Base-by-base conservation (phyloP, 2,329 filamentous ascomycete genomes). In the Ceratocystis papillata region DNA sequence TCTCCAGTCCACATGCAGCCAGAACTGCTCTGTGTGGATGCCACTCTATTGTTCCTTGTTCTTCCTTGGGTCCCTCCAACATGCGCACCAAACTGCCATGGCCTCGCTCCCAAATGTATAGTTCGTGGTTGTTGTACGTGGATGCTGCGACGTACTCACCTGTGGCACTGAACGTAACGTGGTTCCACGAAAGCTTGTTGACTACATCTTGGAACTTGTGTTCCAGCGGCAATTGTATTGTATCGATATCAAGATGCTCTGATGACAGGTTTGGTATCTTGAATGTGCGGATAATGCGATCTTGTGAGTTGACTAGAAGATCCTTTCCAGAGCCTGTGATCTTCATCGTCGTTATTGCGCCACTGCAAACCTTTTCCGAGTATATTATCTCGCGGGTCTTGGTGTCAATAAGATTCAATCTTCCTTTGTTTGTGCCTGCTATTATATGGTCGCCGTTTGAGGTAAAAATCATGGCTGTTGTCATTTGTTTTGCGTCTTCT, bases 171-270 rank as follows among this genome's bases (percentile, higher is more conserved):
- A 99, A 97, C 0, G 92, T 91, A 67, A 96, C 92, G 73, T 96
- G 91, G 73, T 97, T 99, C 94, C 94, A 99, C 5, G 89, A 91
- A 12, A 97, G 78, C 57, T 89, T 86, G 73, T 99, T 97, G 63
- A 99, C 94, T 3, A 97, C 88, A 73, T 99, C 95, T 75, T 97
- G 92, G 72, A 97, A 99, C 73, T 96, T 97, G 78, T 99, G 94
- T 76, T 99, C 93, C 12, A 96, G 84, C 50, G 94, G 89, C 50
- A 99, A 80, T 71, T 93, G 87, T 72, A 99, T 87, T 33, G 88
- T 93, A 71, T 95, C 88, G 22, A 88, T 84, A 70, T 96, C 89
- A 55, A 96, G 81, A 71, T 88, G 83, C 15, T 82, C 78, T 1
- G 79, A 80, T 10, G 83, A 81, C 48, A 88, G 81, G 72, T 96